Conservation (phyloP, 352 stramenopile species). For the Globisporangium yorkense region DNA sequence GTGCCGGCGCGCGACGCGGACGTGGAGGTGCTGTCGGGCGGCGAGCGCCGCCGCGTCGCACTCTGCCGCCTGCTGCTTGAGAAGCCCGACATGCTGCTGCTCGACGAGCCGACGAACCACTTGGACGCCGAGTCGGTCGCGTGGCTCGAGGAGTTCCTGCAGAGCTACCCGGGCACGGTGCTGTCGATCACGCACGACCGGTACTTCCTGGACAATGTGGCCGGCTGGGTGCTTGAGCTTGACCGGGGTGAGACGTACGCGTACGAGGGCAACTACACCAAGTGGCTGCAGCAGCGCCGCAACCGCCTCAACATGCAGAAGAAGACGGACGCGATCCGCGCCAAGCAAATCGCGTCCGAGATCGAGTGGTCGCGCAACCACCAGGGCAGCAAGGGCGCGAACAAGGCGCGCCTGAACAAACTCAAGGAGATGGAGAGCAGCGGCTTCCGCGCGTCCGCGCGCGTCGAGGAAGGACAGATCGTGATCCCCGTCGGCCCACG, state of each 20-base stretch:
- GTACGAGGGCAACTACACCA: slow-evolving; percentile 98
- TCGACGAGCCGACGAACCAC: slow-evolving; percentile 99
- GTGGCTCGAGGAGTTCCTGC: slow-evolving; percentile 98
- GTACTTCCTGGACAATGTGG: slow-evolving; percentile 98
- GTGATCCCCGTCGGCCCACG: slow-evolving; percentile 90
- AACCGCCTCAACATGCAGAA: slow-evolving; percentile 94
- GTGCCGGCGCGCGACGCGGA: slow-evolving; percentile 64
- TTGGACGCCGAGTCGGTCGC: slow-evolving; percentile 95
- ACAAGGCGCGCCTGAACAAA: slow-evolving; percentile 91
- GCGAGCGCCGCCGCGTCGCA: slow-evolving; percentile 94
- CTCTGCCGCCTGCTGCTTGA: slow-evolving; percentile 94
- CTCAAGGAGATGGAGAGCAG: slow-evolving; percentile 89
- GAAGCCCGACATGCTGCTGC: slow-evolving; percentile 94
- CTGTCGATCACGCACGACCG: slow-evolving; percentile 98
- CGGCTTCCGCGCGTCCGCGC: slow-evolving; percentile 41
- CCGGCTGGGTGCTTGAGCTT: slow-evolving; percentile 96
- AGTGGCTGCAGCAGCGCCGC: slow-evolving; percentile 93
- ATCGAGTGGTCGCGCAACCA: slow-evolving; percentile 93
- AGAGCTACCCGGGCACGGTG: slow-evolving; percentile 94
- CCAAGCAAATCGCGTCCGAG: slow-evolving; percentile 91
- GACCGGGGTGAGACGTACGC: slow-evolving; percentile 95
- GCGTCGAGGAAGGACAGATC: slow-evolving; percentile 83
- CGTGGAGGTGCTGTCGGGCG: slow-evolving; percentile 81
- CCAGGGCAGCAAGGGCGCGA: slow-evolving; percentile 77
- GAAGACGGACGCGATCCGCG: slow-evolving; percentile 85